Base-by-base conservation (phyloP, 371 early-diverging fungal species). In the Phascolomyces articulosus region DNA sequence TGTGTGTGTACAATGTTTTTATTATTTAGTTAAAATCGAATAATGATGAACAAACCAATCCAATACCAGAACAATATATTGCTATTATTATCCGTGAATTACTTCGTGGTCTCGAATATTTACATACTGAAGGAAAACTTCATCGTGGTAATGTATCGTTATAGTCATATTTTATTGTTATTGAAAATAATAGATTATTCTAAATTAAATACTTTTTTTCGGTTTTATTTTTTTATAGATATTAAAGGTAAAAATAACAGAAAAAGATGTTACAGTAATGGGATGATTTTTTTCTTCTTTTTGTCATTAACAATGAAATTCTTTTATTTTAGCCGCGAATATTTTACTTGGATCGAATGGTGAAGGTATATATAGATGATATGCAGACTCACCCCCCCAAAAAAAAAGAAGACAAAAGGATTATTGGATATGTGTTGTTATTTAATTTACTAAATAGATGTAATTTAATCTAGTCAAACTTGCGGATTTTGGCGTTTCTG, bases 401-500 rank as follows among this genome's bases (percentile, higher is more conserved):
- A n/a, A n/a, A n/a, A n/a, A n/a, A n/a, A n/a, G n/a, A n/a, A n/a
- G n/a, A n/a, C n/a, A n/a, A n/a, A n/a, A n/a, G n/a, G n/a, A n/a
- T n/a, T n/a, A n/a, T n/a, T n/a, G n/a, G n/a, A n/a, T n/a, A n/a
- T n/a, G n/a, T n/a, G n/a, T n/a, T n/a, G n/a, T n/a, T n/a, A n/a
- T n/a, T n/a, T n/a, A n/a, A n/a, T n/a, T 44, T 44, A 44, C 16
- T 44, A 44, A 18, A 44, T 1, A 16, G 16, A 20, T 44, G 11
- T 68, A 83, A 95, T 97, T 56, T 96, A 98, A 71, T 79, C 40
- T 69, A 83, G 96, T 97, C 58, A 97, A 98, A 71, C 80, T 98
- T 68, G 97, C 98, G 23, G 99, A 98, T 80, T 98, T 98, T 85
- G 99, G 99, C 29, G 98, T 98, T 13, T 95, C 96, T 15, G 97